Percentiles rank a stretch among this genome's conserved stretches.
phyloP scores from a whole-genome alignment of 441 rosid species.

The Pelargonium citronellum region DNA sequence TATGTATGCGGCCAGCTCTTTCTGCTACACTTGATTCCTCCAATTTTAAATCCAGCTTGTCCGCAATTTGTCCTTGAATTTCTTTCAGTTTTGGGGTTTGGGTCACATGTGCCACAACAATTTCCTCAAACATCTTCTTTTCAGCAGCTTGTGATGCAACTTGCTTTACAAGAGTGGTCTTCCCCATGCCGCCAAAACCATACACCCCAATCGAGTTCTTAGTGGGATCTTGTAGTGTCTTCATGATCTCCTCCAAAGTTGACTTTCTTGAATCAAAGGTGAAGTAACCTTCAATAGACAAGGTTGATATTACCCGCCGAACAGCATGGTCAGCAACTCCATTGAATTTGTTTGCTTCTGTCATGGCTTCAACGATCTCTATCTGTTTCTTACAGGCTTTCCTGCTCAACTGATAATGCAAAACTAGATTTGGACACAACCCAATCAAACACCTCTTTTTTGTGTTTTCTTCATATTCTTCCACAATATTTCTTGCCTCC shows the following conservation, averaged over 20 bases:
- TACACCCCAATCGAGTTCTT: constrained; percentile 19
- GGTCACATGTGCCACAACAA: neutral
- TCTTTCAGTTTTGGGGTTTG: neutral
- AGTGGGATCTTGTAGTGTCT: constrained; percentile 1
- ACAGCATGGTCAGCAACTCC: neutral
- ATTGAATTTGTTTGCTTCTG: neutral
- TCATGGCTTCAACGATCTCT: neutral
- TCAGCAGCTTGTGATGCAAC: constrained; percentile 6
- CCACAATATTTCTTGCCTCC: neutral
- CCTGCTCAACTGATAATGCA: neutral
- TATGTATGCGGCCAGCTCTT: constrained; percentile 6
- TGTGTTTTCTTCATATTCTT: neutral
- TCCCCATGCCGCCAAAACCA: constrained; percentile 26
- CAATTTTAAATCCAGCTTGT: neutral
- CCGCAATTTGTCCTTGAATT: neutral
- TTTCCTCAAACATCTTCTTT: constrained; percentile 10
- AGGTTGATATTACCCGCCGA: neutral
- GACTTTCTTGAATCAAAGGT: neutral
- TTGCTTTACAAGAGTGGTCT: constrained; percentile 17
- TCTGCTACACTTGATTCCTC: neutral
- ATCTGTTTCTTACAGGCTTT: neutral
- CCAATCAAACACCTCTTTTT: neutral
- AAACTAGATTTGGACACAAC: neutral
- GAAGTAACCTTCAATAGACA: constrained; percentile 1
- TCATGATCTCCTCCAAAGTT: constrained; percentile 9